Percentiles rank a stretch among this genome's conserved stretches.
Evolutionary conservation across 1,284 basidiomycete genomes (phyloP).

Genomic region (Xerocomus nothofagi): DNA sequence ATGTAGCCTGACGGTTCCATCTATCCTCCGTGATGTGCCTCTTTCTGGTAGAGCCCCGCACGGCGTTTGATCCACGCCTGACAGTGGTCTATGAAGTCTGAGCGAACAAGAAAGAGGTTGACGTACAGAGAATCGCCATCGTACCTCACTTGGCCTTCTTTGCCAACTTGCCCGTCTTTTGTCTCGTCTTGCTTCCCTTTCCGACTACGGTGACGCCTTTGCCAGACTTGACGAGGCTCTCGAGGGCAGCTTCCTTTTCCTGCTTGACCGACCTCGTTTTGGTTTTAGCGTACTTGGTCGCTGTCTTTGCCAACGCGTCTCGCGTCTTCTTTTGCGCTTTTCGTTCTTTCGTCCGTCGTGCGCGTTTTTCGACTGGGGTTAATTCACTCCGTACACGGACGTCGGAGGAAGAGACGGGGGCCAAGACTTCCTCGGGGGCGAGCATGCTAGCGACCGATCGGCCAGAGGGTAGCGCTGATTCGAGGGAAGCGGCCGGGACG

Average conservation of each 20-base stretch:
- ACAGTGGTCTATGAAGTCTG: not conserved
- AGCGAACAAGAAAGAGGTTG: not conserved
- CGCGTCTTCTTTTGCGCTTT: conserved; percentile 75
- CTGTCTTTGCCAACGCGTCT: conserved; percentile 66
- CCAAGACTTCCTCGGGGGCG: conserved; percentile 92
- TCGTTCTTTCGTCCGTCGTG: conserved; percentile 68
- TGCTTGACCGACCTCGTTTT: conserved; percentile 51
- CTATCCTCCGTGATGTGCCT: not conserved
- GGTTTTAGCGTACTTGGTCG: conserved; percentile 55
- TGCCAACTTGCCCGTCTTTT: not conserved
- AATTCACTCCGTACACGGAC: conserved; percentile 75
- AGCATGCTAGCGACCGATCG: conserved; percentile 79
- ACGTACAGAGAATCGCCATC: conserved; percentile 9
- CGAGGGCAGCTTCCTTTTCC: conserved; percentile 80
- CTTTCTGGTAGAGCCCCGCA: not conserved
- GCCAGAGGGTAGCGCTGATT: conserved; percentile 87
- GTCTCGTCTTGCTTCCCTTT: conserved; percentile 49
- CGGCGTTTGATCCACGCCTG: not conserved
- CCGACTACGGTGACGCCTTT: conserved; percentile 88
- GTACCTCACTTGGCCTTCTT: conserved; percentile 20
- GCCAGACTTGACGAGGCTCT: conserved; percentile 78
- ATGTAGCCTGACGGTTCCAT: not conserved
- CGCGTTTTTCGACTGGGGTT: conserved; percentile 82
- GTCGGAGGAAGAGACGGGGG: conserved; percentile 52
- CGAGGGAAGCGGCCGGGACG: conserved; percentile 81